phyloP scores from a whole-genome alignment of 225 moss, liverwort and hornwort species.

The Physcomitrium patens region DNA sequence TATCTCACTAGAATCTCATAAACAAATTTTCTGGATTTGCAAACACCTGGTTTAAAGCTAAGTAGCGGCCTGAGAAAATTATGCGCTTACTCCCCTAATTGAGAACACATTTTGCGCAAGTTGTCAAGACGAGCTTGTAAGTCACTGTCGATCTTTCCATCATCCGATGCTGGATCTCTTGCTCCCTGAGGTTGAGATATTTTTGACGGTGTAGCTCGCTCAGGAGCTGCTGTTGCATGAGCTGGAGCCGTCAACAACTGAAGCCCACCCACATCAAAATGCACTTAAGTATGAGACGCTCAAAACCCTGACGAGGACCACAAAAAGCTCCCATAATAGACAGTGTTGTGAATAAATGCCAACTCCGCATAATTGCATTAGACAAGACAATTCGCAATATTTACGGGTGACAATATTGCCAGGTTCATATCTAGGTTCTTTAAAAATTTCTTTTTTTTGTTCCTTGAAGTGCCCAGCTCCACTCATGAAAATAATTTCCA shows the following conservation, averaged over 20 bases:
- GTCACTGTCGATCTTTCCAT: conserved; percentile 89
- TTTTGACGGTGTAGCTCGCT: conserved; percentile 78
- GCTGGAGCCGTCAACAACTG: conserved; percentile 95
- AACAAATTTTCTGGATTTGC: conserved; percentile 7
- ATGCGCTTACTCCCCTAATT: neutral
- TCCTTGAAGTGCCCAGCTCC: too few species aligned
- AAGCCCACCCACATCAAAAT: conserved; percentile 27
- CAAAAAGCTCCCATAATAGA: neutral
- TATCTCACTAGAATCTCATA: neutral
- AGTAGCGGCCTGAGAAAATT: conserved; percentile 2
- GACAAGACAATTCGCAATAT: too few species aligned
- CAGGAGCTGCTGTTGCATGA: conserved; percentile 70
- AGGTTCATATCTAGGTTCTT: too few species aligned
- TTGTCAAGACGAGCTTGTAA: conserved; percentile 97
- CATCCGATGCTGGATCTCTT: conserved; percentile 51
- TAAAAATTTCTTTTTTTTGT: too few species aligned
- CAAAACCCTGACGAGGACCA: neutral
- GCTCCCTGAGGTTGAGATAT: conserved; percentile 75
- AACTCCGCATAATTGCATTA: too few species aligned
- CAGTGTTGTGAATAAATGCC: neutral
- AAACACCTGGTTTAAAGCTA: conserved; percentile 20
- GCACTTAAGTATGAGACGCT: conserved; percentile 13
- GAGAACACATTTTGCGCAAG: conserved; percentile 82
- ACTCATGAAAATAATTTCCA: too few species aligned
- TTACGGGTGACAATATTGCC: too few species aligned